Base-by-base conservation (phyloP, 805 yeast species). In the Candida odintsovae region DNA sequence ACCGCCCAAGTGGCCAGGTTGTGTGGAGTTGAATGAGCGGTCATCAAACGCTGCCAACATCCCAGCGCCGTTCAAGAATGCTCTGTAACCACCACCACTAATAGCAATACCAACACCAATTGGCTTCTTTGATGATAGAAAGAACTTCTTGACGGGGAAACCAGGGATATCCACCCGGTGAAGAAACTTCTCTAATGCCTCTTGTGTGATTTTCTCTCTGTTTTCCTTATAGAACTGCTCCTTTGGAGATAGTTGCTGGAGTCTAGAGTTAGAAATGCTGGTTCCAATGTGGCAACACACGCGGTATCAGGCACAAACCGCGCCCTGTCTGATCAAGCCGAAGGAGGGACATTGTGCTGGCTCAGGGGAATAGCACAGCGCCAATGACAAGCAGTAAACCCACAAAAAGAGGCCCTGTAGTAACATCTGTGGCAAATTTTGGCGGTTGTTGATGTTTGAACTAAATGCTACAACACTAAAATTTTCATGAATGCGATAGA, bases 31-130 rank as follows among this genome's bases (percentile, higher is more conserved):
- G 9, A 58, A 65, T 2, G 94, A 82, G 53, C 95, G 71, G 57
- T 80, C 79, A 62, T 89, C 97, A 49, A 86, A 66, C 1, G 92
- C 96, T 1, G 90, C 71, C 19, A 89, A 66, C 61, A 82, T 80
- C 31, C 96, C 96, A 13, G 95, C 96, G 2, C 95, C 96, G 47
- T 74, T 67, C 40, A 89, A 67, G 88, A 89, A 86, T 29, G 96
- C 95, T 50, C 97, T 75, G 64, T 86, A 89, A 4, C 96, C 96
- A 60, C 97, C 96, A 40, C 96, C 96, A 15, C 87, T 75, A 54
- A 82, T 80, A 7, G 89, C 82, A 25, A 77, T 53, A 3, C 80
- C 90, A 38, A 84, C 68, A 42, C 73, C 70, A 16, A 56, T 57
- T 1, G 70, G 73, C 33, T 49, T 55, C 26, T 41, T 40, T 16